Base-by-base conservation (phyloP, 306 rosid species). In the Vigna angularis region DNA sequence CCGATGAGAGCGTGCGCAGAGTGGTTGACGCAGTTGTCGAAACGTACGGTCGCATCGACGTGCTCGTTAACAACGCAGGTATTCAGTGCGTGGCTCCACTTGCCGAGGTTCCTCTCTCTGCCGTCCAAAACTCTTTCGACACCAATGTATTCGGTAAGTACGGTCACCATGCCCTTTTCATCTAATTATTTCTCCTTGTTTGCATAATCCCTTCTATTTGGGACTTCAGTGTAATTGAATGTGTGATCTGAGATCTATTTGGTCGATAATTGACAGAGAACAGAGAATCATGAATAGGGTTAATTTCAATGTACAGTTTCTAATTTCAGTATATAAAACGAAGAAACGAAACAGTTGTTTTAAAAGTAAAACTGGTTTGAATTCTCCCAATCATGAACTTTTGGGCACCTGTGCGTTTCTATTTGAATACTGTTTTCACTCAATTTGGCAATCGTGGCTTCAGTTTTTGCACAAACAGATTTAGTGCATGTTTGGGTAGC, bases 61-160 rank as follows among this genome's bases (percentile, higher is more conserved):
- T 94, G 36, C 70, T 95, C 53, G 95, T 94, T 8, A 94, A 94
- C 70, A 94, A 92, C 49, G 98, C 98, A 0, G 98, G 98, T 6
- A 76, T 95, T 53, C 97, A 45, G 13, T 91, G 97, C 32, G 80
- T 94, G 8, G 97, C 92, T 8, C 97, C 98, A 3, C 83, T 92
- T 1, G 91, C 97, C 2, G 98, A 95, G 78, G 11, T 89, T 47
- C 95, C 97, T 40, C 88, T 92, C 72, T 81, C 91, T 32, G 49
- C 87, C 3, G 2, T 89, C 17, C 88, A 88, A n/a, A 44, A 76
- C 71, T 83, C 98, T 2, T 92, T 90, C 17, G 82, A 91, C 28
- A 87, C 96, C 81, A 95, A 95, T 26, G 92, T 95, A 13, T 92
- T 42, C 4, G 98, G 98, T 92, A 72, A 22, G 16, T 56, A 56